Base-by-base conservation (phyloP, 2,329 filamentous ascomycete genomes). In the Whalleya microplaca region DNA sequence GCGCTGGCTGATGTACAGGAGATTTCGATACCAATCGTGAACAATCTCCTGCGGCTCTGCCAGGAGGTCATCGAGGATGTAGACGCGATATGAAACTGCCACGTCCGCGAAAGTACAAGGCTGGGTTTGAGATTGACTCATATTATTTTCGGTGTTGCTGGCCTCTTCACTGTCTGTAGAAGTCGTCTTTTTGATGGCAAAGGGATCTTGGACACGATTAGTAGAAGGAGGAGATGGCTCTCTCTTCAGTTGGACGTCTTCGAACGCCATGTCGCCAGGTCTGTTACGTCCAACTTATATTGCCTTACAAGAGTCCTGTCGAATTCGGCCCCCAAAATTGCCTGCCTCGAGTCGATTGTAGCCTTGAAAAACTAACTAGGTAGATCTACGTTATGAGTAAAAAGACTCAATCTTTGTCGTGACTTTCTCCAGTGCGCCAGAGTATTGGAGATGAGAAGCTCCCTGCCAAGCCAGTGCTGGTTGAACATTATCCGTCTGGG, bases 41-140 rank as follows among this genome's bases (percentile, higher is more conserved):
- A 63, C 57, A 23, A 69, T 61, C 53, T 69, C 65, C 40, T 68
- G 65, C 6, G 66, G 66, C 54, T 69, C 66, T 19, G 65, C 64
- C 4, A 69, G 62, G 5, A 68, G 59, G 51, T 69, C 66, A 21
- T 68, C 65, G 16, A 69, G 65, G 18, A 66, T 59, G 47, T 66
- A 69, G 44, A 69, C 48, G n/a, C 66, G 63, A 32, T 69, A 69
- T 2, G 58, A 60, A 21, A 62, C 55, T 2, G 65, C 63, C n/a
- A 69, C 48, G 32, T 69, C 65, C 37, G 58, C 63, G 29, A 69
- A 66, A 27, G 56, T 64, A 54, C 53, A 64, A 14, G 51, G 58
- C 12, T 58, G 54, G 20, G 20, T 45, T 37, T 52, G 61, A 18
- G 61, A 57, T 6, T 45, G 18, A 42, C 54, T 63, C 62, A 64